Conservation (phyloP, 2,329 filamentous ascomycete species). For the Cadophora gregata region DNA sequence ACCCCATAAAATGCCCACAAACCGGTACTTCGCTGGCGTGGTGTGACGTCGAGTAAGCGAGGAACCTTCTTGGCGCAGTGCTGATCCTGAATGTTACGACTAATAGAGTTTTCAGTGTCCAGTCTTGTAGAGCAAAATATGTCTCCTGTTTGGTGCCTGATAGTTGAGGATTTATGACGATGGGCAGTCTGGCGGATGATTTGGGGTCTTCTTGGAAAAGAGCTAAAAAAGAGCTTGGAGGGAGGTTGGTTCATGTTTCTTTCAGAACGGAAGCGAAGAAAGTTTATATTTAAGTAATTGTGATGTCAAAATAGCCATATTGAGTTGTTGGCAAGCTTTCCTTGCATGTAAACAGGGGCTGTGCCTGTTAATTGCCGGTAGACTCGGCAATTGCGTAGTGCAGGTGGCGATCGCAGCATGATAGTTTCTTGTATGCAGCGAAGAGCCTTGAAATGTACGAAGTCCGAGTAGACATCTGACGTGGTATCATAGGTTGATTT, state of each 20-base stretch:
- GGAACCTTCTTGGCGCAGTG: constrained; percentile 9
- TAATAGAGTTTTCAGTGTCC: neutral
- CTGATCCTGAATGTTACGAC: constrained; percentile 12
- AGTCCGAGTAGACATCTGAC: too few relatives aligned
- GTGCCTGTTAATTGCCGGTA: constrained; percentile 1
- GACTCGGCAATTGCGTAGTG: neutral
- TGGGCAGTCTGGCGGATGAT: neutral
- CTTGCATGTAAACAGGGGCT: constrained; percentile 1
- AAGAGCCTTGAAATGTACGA: too few relatives aligned
- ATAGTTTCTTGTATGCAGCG: neutral
- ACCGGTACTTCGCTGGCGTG: neutral
- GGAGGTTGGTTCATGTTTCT: neutral
- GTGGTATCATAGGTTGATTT: neutral
- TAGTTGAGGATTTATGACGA: neutral
- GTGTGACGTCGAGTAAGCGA: constrained; percentile 12
- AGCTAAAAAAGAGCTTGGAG: neutral
- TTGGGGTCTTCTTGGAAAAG: neutral
- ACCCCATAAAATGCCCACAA: neutral
- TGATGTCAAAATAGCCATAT: neutral
- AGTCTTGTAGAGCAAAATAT: neutral
- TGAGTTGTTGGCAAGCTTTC: neutral
- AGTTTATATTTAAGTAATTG: neutral
- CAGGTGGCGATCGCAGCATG: neutral
- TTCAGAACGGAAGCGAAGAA: neutral
- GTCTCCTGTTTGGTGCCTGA: neutral